These are phyloP conservation scores for Myotisia sp. DNA, from an alignment of 2,329 filamentous ascomycete genomes.

Conservation along the genomic window DNA sequence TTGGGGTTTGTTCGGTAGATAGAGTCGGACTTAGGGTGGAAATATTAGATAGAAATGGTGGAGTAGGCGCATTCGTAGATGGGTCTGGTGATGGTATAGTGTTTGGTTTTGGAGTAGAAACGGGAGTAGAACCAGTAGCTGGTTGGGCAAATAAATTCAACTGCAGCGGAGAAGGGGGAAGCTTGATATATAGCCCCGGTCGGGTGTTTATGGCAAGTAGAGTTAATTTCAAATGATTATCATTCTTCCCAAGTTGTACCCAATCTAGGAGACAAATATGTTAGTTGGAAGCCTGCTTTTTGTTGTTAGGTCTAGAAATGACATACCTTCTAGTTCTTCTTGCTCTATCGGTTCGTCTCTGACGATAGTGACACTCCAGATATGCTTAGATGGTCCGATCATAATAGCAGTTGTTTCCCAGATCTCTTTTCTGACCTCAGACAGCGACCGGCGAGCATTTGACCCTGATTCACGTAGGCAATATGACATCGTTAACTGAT, in stretches of 20 bases:
- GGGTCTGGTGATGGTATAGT: slow-evolving; percentile 30
- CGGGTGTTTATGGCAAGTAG: slow-evolving; percentile 24
- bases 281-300: too few species aligned
- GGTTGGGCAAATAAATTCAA: slow-evolving; percentile 20
- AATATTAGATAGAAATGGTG: slow-evolving; percentile 16
- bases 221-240: slow-evolving; percentile 28
- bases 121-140: slow-evolving; percentile 21
- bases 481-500: slow-evolving; percentile 41
- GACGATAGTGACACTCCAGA: slow-evolving; percentile 43
- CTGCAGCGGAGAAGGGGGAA: slow-evolving; percentile 21
- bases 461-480: slow-evolving; percentile 33
- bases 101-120: slow-evolving; percentile 26
- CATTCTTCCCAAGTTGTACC: slow-evolving; percentile 24
- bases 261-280: too few species aligned
- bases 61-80: slow-evolving; percentile 27
- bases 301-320: too few species aligned
- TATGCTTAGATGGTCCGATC: slow-evolving; percentile 36
- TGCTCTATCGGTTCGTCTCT: slow-evolving; percentile 38
- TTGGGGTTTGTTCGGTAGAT: slow-evolving; percentile 13
- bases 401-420: slow-evolving; percentile 45
- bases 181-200: slow-evolving; percentile 24
- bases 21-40: slow-evolving; percentile 8
- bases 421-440: slow-evolving; percentile 41
- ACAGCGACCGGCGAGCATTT: slow-evolving; percentile 23
- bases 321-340: slow-evolving; percentile 37